A percentile compares a stretch with the other conserved stretches of the same genome.
Conservation (phyloP, 805 yeast species). For the Kurtzmaniella fragi region DNA sequence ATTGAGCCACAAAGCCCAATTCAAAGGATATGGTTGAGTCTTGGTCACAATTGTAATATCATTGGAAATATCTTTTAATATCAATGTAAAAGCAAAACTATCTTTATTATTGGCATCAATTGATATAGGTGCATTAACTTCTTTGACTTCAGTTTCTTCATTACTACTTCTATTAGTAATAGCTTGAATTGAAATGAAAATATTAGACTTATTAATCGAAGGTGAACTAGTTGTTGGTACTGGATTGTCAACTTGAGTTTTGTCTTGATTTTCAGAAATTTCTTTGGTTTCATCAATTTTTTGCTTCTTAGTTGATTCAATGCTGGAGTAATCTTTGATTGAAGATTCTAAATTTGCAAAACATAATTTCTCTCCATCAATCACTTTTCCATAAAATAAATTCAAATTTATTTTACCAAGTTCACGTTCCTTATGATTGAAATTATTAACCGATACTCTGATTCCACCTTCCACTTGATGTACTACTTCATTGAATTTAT, state of each 20-base stretch:
- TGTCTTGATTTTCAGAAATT: conserved; percentile 14
- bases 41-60: conserved; percentile 66
- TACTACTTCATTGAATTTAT: conserved; percentile 59
- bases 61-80: conserved; percentile 76
- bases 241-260: conserved; percentile 12
- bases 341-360: conserved; percentile 80
- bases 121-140: conserved; percentile 23
- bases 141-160: conserved; percentile 12
- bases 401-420: conserved; percentile 47
- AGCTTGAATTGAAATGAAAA: conserved; percentile 70
- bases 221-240: not conserved
- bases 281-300: conserved; percentile 9
- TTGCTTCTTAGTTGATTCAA: conserved; percentile 22
- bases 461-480: conserved; percentile 77
- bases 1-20: conserved; percentile 93
- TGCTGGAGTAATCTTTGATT: conserved; percentile 39
- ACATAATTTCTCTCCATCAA: conserved; percentile 85
- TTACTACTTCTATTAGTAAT: conserved; percentile 38
- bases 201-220: conserved; percentile 45
- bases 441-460: conserved; percentile 52
- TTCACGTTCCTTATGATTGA: conserved; percentile 22
- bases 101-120: conserved; percentile 45
- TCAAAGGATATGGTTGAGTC: conserved; percentile 85
- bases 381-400: conserved; percentile 67
- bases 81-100: conserved; percentile 70